These are phyloP conservation scores for Backusella sp. DNA, from an alignment of 192 early-diverging fungal species.

Conservation along the genomic window DNA sequence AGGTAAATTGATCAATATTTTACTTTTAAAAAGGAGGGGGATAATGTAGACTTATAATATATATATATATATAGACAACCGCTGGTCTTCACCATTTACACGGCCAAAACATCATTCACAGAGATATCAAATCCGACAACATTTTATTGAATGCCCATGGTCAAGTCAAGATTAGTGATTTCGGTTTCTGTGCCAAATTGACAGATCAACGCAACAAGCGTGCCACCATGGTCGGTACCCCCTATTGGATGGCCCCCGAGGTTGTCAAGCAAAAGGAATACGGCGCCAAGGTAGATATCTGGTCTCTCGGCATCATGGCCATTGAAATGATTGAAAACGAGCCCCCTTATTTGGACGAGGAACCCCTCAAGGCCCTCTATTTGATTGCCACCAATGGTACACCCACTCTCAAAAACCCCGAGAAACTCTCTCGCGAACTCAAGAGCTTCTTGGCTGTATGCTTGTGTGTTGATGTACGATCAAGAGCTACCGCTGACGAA, in stretches of 20 bases:
- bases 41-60: background rate
- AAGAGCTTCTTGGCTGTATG: constrained; percentile 84
- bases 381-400: constrained; percentile 97
- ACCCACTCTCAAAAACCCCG: constrained; percentile 84
- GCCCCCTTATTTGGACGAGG: constrained; percentile 93
- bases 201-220: constrained; percentile 81
- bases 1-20: constrained; percentile 51
- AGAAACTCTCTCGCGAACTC: constrained; percentile 72
- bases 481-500: constrained; percentile 74
- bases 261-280: constrained; percentile 80
- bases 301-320: constrained; percentile 95
- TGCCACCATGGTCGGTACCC: constrained; percentile 85
- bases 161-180: constrained; percentile 89
- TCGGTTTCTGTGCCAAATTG: constrained; percentile 92
- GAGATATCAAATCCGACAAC: constrained; percentile 90
- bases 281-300: constrained; percentile 78
- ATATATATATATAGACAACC: constrained; percentile 51
- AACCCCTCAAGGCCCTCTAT: constrained; percentile 89
- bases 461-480: constrained; percentile 84
- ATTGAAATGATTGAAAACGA: constrained; percentile 97
- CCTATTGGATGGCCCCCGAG: constrained; percentile 87
- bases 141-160: constrained; percentile 76
- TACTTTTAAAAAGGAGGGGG: background rate
- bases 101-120: constrained; percentile 80
- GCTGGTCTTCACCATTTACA: constrained; percentile 80